Percentiles rank a stretch among this genome's conserved stretches.
Evolutionary conservation across 352 stramenopile genomes (phyloP).

Genomic region (Phytophthora sojae): DNA sequence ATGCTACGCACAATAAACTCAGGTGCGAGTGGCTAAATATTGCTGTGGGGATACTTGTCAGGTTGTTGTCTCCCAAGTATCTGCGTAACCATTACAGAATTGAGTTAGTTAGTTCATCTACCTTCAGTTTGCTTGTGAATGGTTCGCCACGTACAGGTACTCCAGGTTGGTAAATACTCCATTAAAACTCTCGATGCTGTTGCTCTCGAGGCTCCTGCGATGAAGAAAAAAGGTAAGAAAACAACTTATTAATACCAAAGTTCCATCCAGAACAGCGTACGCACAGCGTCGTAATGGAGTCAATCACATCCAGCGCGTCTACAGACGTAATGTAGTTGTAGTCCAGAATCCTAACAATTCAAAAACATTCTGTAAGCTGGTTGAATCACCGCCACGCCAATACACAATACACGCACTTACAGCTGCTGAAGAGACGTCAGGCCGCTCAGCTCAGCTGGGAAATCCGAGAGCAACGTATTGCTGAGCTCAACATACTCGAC

Average conservation of each 20-base stretch:
- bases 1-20: constrained; percentile 38
- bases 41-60: constrained; percentile 50
- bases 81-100: not conserved
- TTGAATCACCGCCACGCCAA: no score
- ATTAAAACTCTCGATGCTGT: constrained; percentile 60
- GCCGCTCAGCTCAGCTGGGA: constrained; percentile 28
- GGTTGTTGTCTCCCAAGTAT: constrained; percentile 56
- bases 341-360: constrained; percentile 30
- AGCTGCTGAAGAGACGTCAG: constrained; percentile 28
- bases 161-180: constrained; percentile 59
- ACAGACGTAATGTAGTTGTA: constrained; percentile 43
- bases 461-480: constrained; percentile 34
- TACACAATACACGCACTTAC: constrained; percentile 13
- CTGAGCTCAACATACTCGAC: constrained; percentile 32
- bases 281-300: constrained; percentile 34
- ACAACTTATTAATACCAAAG: not conserved
- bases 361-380: no score
- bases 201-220: constrained; percentile 57
- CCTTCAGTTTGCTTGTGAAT: not conserved
- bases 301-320: constrained; percentile 24
- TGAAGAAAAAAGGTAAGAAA: not conserved
- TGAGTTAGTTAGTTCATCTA: not conserved
- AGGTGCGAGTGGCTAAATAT: constrained; percentile 59
- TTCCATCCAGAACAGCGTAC: not conserved
- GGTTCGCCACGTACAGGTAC: constrained; percentile 38